These are phyloP conservation scores for Kwoniella pini DNA, from an alignment of 768 basidiomycete genomes.

Conservation along the genomic window DNA sequence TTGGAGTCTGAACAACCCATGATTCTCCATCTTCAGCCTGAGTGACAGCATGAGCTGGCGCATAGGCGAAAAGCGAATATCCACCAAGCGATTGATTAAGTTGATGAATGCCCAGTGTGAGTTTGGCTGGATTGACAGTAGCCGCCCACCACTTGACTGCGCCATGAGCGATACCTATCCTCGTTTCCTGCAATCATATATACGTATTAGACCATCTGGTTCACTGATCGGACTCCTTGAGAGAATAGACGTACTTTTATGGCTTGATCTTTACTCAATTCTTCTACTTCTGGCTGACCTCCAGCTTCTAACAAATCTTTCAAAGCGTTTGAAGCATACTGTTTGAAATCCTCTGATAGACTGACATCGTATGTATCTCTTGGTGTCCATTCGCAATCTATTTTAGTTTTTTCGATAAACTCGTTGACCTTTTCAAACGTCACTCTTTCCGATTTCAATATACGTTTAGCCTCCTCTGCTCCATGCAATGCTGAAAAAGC, in stretches of 20 bases:
- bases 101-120: constrained; percentile 28
- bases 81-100: constrained; percentile 22
- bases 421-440: constrained; percentile 63
- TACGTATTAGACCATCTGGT: background rate
- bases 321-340: constrained; percentile 35
- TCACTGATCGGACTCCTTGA: too few relatives aligned
- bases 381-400: constrained; percentile 51
- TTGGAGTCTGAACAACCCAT: constrained; percentile 66
- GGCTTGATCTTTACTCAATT: constrained; percentile 18
- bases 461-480: constrained; percentile 35
- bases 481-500: constrained; percentile 57
- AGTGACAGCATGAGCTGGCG: constrained; percentile 48
- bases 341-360: constrained; percentile 39
- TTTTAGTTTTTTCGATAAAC: constrained; percentile 37
- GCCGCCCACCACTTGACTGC: constrained; percentile 34
- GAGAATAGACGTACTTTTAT: constrained; percentile 11
- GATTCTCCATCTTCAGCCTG: constrained; percentile 30
- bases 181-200: constrained; percentile 10
- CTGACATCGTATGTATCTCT: constrained; percentile 41
- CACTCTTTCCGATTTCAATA: constrained; percentile 26
- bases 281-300: constrained; percentile 19
- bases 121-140: constrained; percentile 41
- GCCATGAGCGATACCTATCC: constrained; percentile 19
- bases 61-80: constrained; percentile 26
- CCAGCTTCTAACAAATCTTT: constrained; percentile 23